phyloP scores from a whole-genome alignment of 495 filamentous ascomycete species.

The Aspergillus mulundensis region DNA sequence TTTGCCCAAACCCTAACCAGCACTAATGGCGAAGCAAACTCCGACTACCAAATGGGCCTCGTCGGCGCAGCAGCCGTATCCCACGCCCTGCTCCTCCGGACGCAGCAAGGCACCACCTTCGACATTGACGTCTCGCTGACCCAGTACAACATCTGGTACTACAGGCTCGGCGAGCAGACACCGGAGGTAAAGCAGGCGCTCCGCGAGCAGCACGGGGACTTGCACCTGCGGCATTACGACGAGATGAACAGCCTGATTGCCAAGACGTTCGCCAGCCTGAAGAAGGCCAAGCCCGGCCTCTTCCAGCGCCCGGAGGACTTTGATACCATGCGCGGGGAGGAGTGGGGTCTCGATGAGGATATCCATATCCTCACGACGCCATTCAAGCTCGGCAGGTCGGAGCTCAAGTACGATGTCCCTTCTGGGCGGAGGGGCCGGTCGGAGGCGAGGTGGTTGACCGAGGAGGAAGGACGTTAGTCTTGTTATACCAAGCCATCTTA shows the following conservation, averaged over 20 bases:
- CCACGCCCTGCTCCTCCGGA: not conserved
- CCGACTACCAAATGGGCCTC: not conserved
- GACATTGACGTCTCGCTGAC: not conserved
- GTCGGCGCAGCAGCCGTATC: not conserved
- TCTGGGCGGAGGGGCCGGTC: not conserved
- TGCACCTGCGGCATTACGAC: not conserved
- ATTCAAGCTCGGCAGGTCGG: not conserved
- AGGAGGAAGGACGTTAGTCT: no score
- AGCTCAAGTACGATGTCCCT: not conserved
- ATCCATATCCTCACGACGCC: not conserved
- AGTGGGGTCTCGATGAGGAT: not conserved
- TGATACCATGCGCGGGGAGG: not conserved
- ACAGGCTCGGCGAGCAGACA: not conserved
- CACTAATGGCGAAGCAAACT: no score
- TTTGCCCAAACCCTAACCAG: not conserved
- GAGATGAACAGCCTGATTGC: not conserved
- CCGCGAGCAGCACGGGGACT: not conserved
- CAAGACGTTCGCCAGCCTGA: not conserved
- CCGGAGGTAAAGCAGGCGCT: not conserved
- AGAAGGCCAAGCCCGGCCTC: not conserved
- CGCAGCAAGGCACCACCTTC: not conserved
- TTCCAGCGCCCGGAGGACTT: not conserved
- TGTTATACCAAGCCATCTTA: no score
- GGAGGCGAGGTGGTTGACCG: not conserved
- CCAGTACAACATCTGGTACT: not conserved